Percentiles rank a stretch among this genome's conserved stretches.
These are phyloP conservation scores for Arthrobotrys megalospora DNA, from an alignment of 2,329 filamentous ascomycete species.

Conservation along the genomic window DNA sequence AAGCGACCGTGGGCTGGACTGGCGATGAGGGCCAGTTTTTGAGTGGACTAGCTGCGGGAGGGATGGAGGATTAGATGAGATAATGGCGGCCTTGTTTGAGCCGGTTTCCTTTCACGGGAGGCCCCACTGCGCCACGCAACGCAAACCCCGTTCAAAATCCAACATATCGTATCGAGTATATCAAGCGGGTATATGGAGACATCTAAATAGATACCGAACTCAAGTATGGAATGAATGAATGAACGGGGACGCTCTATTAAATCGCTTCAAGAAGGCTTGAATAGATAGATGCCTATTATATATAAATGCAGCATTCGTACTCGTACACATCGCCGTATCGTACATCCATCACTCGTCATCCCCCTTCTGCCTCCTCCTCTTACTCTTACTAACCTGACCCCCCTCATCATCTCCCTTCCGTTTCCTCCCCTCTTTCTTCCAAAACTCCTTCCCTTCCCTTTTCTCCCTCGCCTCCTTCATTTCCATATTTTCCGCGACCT, in stretches of 20 bases:
- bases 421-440: slow-evolving; percentile 90
- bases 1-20: slow-evolving; percentile 25
- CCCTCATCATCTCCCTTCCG: slow-evolving; percentile 73
- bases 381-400: slow-evolving; percentile 69
- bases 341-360: slow-evolving; percentile 48
- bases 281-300: background rate
- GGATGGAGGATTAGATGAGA: slow-evolving; percentile 24
- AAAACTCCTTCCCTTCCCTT: slow-evolving; percentile 91
- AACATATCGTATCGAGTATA: background rate
- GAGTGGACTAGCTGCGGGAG: slow-evolving; percentile 16
- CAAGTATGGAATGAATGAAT: too few relatives aligned
- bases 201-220: too few relatives aligned
- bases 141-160: slow-evolving; percentile 1
- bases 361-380: slow-evolving; percentile 65
- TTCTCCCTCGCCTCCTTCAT: slow-evolving; percentile 90
- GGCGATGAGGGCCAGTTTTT: slow-evolving; percentile 17
- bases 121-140: slow-evolving; percentile 25
- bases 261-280: background rate
- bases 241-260: too few relatives aligned
- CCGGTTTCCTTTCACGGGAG: slow-evolving; percentile 7
- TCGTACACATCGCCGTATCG: slow-evolving; percentile 23
- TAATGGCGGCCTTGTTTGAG: slow-evolving; percentile 12
- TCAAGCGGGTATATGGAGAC: too few relatives aligned
- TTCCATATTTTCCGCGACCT: slow-evolving; percentile 84
- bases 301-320: background rate